Evolutionary conservation across 78 protist species (phyloP), one percentile per base, ranked within the genome.

Genomic region (Emiliania huxleyi): DNA sequence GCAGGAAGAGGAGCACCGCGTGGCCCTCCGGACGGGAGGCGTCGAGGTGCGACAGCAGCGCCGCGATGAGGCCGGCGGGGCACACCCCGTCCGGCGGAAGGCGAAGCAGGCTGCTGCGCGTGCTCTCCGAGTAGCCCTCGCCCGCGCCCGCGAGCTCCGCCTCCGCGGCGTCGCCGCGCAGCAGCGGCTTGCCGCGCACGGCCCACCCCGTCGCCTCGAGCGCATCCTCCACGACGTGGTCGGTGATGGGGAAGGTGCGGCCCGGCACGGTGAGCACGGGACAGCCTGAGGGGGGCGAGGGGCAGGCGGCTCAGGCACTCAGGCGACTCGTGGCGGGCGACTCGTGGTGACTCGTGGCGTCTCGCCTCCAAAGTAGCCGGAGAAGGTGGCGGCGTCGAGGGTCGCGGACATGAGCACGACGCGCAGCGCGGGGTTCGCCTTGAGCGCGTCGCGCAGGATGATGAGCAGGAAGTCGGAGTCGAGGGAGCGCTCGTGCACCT

Each of bases 381-480:
- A 37, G 69, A 93, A 93, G 46, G 1, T 42, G 0, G 45, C 75
- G 33, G 87, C 91, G 37, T 89, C 46, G 35, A 91, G 71, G 0
- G 96, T 94, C 11, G 96, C 96, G 18, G 94, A 92, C 91, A 88
- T 91, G 55, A 94, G 37, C 49, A 92, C 91, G 40, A 94, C 92
- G n/a, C 69, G 26, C 0, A 94, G 73, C n/a, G 89, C 83, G 2
- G 71, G 83, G 44, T 79, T 33, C 11, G 6, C 29, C 0, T 26
- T 49, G 42, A 94, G 56, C n/a, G 79, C 18, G 55, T 79, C 81
- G 2, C 77, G 62, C 22, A 94, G 91, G 12, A 92, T 33, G 37
- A 92, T 18, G 62, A 94, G 81, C 55, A 92, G 75, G 26, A 94
- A 75, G 93, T 94, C 96, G 33, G 91, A 46, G 23, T 81, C 45